Percentiles rank a stretch among this genome's conserved stretches.
phyloP scores from a whole-genome alignment of 306 rosid species.

The Heteromeles arbutifolia region DNA sequence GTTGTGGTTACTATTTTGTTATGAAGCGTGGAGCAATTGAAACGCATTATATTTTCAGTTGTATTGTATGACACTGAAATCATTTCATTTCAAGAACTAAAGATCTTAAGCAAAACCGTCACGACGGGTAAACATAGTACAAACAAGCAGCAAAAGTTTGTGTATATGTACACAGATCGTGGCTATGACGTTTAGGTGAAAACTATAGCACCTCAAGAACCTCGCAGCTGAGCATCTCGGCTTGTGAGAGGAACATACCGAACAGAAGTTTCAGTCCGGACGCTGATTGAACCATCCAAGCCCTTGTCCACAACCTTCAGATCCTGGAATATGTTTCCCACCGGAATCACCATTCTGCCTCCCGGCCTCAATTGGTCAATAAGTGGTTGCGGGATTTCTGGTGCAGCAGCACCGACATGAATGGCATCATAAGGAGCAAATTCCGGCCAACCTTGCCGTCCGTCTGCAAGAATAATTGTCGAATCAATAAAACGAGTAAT shows the following conservation, averaged over 20 bases:
- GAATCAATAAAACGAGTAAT: not conserved
- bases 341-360: conserved; percentile 96
- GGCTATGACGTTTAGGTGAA: not conserved
- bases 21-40: not conserved
- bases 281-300: conserved; percentile 55
- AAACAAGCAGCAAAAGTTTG: not conserved
- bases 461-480: conserved; percentile 43
- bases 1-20: not conserved
- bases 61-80: not conserved
- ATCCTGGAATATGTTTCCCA: conserved; percentile 75
- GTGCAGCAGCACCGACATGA: conserved; percentile 95
- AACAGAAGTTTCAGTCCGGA: conserved; percentile 65
- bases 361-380: conserved; percentile 88
- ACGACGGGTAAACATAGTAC: not conserved
- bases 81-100: not conserved
- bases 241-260: conserved; percentile 92
- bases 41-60: not conserved
- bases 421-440: conserved; percentile 86
- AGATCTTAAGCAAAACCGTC: not conserved
- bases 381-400: conserved; percentile 78
- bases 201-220: conserved; percentile 16
- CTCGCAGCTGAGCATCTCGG: conserved; percentile 70
- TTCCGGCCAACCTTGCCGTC: conserved; percentile 86
- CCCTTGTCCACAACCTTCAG: conserved; percentile 81
- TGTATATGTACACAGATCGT: not conserved